Percentiles rank a stretch among this genome's conserved stretches.
Conservation (phyloP, 2,329 filamentous ascomycete genomes). For the Penicillium decumbens region DNA sequence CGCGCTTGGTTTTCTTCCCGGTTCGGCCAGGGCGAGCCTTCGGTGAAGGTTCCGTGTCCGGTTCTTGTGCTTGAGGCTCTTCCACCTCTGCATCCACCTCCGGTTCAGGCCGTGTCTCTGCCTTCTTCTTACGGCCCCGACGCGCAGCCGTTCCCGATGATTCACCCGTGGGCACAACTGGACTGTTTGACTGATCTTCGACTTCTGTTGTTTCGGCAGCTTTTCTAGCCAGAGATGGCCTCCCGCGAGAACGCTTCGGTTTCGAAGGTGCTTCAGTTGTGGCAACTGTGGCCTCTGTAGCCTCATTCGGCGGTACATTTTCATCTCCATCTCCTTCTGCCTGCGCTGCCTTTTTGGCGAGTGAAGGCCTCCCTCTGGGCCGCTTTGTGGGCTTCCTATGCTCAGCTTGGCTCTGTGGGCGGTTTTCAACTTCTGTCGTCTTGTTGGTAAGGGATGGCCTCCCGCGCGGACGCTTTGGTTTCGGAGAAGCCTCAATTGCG, state of each 20-base stretch:
- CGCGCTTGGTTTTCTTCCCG: background rate
- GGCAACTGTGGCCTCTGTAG: background rate
- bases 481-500: background rate
- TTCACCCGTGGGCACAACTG: background rate
- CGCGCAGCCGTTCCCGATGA: slow-evolving; percentile 1
- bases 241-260: slow-evolving; percentile 7
- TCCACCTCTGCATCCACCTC: slow-evolving; percentile 12
- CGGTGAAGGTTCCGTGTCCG: background rate
- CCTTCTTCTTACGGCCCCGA: slow-evolving; percentile 10
- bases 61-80: slow-evolving; percentile 6
- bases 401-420: background rate
- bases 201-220: background rate
- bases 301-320: background rate
- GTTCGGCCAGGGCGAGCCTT: background rate
- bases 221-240: slow-evolving; percentile 1
- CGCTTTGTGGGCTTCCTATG: background rate
- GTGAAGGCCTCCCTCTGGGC: background rate
- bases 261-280: background rate
- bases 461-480: slow-evolving; percentile 6
- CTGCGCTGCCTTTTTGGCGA: background rate
- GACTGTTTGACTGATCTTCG: background rate
- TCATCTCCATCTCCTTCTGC: background rate
- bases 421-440: background rate
- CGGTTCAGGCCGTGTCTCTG: slow-evolving; percentile 5
- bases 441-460: slow-evolving; percentile 3